phyloP scores from a whole-genome alignment of 352 stramenopile genomes.

The Phytophthora europaea region DNA sequence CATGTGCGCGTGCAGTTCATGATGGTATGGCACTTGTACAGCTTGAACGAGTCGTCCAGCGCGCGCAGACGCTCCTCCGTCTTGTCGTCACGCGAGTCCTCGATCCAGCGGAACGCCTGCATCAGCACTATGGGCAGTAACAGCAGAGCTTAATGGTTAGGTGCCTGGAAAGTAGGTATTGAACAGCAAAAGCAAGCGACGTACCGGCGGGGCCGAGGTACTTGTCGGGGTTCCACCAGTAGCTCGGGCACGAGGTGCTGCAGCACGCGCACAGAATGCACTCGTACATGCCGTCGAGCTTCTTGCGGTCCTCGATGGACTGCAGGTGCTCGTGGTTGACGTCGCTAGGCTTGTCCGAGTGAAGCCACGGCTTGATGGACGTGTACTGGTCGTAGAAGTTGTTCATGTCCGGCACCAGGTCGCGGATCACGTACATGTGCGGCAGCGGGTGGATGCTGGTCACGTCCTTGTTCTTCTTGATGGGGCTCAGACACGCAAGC shows the following conservation, averaged over 20 bases:
- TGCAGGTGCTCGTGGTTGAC: slow-evolving; percentile 90
- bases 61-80: slow-evolving; percentile 96
- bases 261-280: slow-evolving; percentile 99
- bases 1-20: slow-evolving; percentile 99
- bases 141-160: slow-evolving; percentile 13
- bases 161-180: neutral
- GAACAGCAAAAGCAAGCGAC: slow-evolving; percentile 5
- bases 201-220: slow-evolving; percentile 92
- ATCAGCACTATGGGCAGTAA: slow-evolving; percentile 77
- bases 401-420: slow-evolving; percentile 99
- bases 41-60: slow-evolving; percentile 99
- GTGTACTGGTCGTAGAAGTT: slow-evolving; percentile 99
- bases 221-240: slow-evolving; percentile 99
- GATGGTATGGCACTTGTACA: slow-evolving; percentile 99
- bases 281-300: slow-evolving; percentile 99
- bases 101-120: slow-evolving; percentile 99
- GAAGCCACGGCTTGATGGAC: slow-evolving; percentile 99
- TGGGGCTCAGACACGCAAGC: slow-evolving; percentile 98
- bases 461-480: slow-evolving; percentile 95
- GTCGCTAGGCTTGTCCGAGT: slow-evolving; percentile 92
- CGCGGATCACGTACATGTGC: slow-evolving; percentile 99
- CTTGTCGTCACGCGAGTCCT: slow-evolving; percentile 98
- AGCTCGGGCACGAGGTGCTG: slow-evolving; percentile 98
- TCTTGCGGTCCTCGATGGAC: slow-evolving; percentile 98
- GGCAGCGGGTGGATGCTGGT: slow-evolving; percentile 99